Evolutionary conservation across 2,329 filamentous ascomycete species (phyloP).

Genomic region (Ophiocordyceps camponoti-rufipedis): DNA sequence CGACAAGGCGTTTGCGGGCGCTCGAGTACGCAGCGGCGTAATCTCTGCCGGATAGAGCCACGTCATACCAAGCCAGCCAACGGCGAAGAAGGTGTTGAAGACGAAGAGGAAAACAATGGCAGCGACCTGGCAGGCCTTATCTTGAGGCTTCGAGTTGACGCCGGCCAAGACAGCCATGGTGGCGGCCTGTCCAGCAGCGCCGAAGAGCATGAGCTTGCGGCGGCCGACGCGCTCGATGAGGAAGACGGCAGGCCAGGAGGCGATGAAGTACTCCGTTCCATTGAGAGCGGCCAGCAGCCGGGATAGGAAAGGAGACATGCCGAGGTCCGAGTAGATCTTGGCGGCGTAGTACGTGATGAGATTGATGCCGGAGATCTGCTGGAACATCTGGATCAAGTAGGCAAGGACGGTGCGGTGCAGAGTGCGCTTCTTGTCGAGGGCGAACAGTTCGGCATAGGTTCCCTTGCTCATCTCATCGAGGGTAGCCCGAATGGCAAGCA

Average conservation of each 20-base stretch:
- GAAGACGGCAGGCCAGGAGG: slow-evolving; percentile 41
- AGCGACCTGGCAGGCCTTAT: slow-evolving; percentile 33
- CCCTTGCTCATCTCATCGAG: slow-evolving; percentile 51
- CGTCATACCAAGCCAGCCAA: slow-evolving; percentile 38
- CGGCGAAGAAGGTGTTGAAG: slow-evolving; percentile 38
- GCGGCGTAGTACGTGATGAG: slow-evolving; percentile 46
- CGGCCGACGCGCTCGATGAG: slow-evolving; percentile 49
- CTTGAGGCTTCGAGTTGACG: slow-evolving; percentile 31
- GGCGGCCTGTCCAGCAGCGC: slow-evolving; percentile 40
- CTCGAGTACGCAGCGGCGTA: slow-evolving; percentile 47
- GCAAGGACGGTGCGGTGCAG: slow-evolving; percentile 43
- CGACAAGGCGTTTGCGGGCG: slow-evolving; percentile 37
- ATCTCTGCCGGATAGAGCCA: slow-evolving; percentile 53
- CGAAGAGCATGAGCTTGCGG: slow-evolving; percentile 54
- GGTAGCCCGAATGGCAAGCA: slow-evolving; percentile 42
- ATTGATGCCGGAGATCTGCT: slow-evolving; percentile 45
- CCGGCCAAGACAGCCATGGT: slow-evolving; percentile 45
- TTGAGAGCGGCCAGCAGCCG: slow-evolving; percentile 32
- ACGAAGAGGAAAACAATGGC: slow-evolving; percentile 50
- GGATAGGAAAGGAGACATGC: slow-evolving; percentile 33
- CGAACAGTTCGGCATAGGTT: slow-evolving; percentile 39
- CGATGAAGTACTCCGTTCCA: slow-evolving; percentile 37
- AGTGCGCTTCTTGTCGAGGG: slow-evolving; percentile 33
- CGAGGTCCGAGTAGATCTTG: slow-evolving; percentile 36
- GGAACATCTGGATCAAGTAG: slow-evolving; percentile 44